Evolutionary conservation across 208 protist species (phyloP), one percentile per base, ranked within the genome.

Genomic region (Leishmania major): DNA sequence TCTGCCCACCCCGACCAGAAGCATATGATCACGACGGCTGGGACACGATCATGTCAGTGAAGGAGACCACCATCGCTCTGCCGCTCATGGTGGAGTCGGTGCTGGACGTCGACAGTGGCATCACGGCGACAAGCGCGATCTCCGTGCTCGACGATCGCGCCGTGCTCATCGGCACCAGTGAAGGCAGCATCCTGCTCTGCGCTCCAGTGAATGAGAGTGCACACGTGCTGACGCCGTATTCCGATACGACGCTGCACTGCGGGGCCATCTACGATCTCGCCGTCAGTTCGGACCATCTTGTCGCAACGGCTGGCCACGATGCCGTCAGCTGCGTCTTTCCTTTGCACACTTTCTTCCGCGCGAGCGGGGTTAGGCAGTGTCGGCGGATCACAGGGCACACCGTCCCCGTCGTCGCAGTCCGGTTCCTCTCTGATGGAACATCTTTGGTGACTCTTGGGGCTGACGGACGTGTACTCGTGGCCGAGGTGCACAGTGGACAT

Each of bases 231-330:
- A 15, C 47, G 67, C 85, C 81, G n/a, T 22, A 87, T 47, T 85
- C 82, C 69, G 79, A 90, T 55, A 35, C 84, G 6, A 75, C 84
- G 25, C 80, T 96, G 69, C 93, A 96, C 85, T 77, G 85, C 67
- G 93, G 93, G 22, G 77, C 90, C 3, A 87, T 97, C 43, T 87
- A 95, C 75, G 85, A 82, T 79, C 37, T 97, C 22, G 77, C 80
- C n/a, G 37, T 87, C n/a, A 90, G 88, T 62, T 59, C 87, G 19
- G 75, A 90, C 2, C 77, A 89, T 62, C 84, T 93, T 47, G 69
- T 95, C 17, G 92, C 90, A 76, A 93, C 92, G 35, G 90, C 86
- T 19, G 94, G 94, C 22, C 90, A 93, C 81, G 94, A 97, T 69
- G 94, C 88, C 10, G 76, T 86, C 17, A 86, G 85, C 80, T 91